These are phyloP conservation scores for Fomitopsis serialis DNA, from an alignment of 768 basidiomycete species.

Conservation along the genomic window DNA sequence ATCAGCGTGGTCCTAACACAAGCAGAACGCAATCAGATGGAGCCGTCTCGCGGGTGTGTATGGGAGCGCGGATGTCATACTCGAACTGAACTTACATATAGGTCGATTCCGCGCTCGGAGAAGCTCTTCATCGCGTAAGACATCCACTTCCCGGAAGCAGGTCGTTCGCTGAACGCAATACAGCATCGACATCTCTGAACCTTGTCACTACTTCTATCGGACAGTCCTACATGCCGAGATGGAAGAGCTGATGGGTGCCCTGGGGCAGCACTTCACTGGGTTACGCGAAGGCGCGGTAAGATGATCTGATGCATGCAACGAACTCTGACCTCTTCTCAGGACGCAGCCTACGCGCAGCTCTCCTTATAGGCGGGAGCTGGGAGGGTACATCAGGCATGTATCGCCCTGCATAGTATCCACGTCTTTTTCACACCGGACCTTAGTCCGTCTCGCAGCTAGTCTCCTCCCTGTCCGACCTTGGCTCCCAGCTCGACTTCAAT, in stretches of 20 bases:
- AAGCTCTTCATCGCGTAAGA: background rate
- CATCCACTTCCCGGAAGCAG: background rate
- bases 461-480: constrained; percentile 11
- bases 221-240: background rate
- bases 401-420: background rate
- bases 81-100: background rate
- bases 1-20: background rate
- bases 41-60: background rate
- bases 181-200: constrained; percentile 3
- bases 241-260: background rate
- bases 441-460: constrained; percentile 3
- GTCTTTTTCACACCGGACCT: background rate
- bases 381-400: constrained; percentile 2
- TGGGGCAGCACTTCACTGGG: background rate
- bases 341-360: background rate
- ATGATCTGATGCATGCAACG: background rate
- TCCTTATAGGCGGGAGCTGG: constrained; percentile 1
- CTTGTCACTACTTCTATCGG: background rate
- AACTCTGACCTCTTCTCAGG: background rate
- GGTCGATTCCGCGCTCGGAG: background rate
- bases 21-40: background rate
- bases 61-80: background rate
- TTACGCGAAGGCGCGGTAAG: background rate
- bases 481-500: constrained; percentile 27
- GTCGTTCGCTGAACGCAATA: background rate